Conservation (phyloP, 768 basidiomycete species). For the Cubamyces sp. region DNA sequence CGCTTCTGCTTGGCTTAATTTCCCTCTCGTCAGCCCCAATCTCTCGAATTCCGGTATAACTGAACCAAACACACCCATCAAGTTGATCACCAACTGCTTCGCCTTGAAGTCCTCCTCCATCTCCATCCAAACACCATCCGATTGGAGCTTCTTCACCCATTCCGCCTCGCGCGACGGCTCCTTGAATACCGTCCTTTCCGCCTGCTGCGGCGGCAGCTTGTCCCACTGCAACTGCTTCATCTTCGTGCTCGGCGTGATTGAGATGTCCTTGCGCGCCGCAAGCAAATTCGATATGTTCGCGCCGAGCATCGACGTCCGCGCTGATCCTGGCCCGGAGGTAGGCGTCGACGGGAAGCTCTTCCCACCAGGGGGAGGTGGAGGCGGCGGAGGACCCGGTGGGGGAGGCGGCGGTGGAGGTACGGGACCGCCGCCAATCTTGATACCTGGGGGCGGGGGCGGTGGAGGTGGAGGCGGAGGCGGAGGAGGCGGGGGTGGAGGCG, state of each 20-base stretch:
- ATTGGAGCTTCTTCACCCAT: constrained; percentile 80
- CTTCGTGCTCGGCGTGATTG: constrained; percentile 82
- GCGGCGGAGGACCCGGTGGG: constrained; percentile 43
- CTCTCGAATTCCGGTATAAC: too few relatives aligned
- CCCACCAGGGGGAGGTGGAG: constrained; percentile 41
- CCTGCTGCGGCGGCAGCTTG: constrained; percentile 89
- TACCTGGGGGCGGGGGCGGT: constrained; percentile 28
- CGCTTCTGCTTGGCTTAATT: constrained; percentile 74
- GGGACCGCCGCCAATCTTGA: constrained; percentile 22
- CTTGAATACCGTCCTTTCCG: constrained; percentile 88
- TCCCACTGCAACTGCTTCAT: constrained; percentile 99
- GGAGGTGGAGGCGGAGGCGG: constrained; percentile 39
- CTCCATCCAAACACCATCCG: constrained; percentile 89
- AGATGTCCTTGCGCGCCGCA: constrained; percentile 80
- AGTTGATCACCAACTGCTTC: constrained; percentile 88
- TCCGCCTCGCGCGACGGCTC: constrained; percentile 70
- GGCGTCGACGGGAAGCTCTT: constrained; percentile 39
- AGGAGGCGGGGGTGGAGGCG: constrained; percentile 37
- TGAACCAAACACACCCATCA: constrained; percentile 63
- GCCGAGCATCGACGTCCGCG: constrained; percentile 64
- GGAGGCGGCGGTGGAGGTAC: constrained; percentile 45
- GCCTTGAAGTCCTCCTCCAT: constrained; percentile 99
- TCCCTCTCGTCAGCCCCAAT: not conserved
- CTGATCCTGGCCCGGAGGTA: constrained; percentile 47
- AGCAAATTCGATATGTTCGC: constrained; percentile 59